Base-by-base conservation (phyloP, 768 basidiomycete species). In the Strobilomyces echinocephalus region DNA sequence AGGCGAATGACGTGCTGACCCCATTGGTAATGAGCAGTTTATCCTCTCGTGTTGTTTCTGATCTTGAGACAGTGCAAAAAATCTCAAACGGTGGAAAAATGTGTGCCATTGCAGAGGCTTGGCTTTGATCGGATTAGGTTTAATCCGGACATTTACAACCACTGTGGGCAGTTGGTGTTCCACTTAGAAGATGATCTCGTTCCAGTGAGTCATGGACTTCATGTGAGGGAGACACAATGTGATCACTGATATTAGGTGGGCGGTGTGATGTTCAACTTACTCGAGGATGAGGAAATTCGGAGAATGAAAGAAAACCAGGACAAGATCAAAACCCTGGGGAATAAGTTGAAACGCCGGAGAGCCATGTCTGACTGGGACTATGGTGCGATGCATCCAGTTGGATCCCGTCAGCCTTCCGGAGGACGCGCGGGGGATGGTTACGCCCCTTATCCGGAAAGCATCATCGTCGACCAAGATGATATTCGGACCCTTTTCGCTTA, bases 361-460 rank as follows among this genome's bases (percentile, higher is more conserved):
- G 9, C 7, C 0, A 10, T 58, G 0, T 16, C 15, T 0, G 2
- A 39, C 0, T 55, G 28, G 36, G 47, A 4, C 8, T 34, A 46
- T 24, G 53, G 53, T 4, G 20, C 41, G 11, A 60, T 58, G 50
- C 8, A 2, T 3, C 12, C 53, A 0, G 0, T 58, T 1, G 53
- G 44, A 0, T 60, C 15, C 3, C 3, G 30, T 3, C 8, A 60
- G 53, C 2, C 21, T 16, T 10, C 30, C 0, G 45, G 53, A 44
- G 53, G 56, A 6, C n/a, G 12, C 2, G 8, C 46, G 0, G 36
- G 56, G 16, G 53, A 57, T 15, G 46, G 53, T 0, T 58, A 58
- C 31, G 42, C 16, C 1, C 33, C 46, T 2, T 55, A 58, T 35
- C 21, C 41, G 0, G 1, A 6, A 0, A 55, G 5, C 1, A 5